Evolutionary conservation across 805 yeast species (phyloP), one percentile per base, ranked within the genome.

Genomic region (Pichia nanzhaoensis): DNA sequence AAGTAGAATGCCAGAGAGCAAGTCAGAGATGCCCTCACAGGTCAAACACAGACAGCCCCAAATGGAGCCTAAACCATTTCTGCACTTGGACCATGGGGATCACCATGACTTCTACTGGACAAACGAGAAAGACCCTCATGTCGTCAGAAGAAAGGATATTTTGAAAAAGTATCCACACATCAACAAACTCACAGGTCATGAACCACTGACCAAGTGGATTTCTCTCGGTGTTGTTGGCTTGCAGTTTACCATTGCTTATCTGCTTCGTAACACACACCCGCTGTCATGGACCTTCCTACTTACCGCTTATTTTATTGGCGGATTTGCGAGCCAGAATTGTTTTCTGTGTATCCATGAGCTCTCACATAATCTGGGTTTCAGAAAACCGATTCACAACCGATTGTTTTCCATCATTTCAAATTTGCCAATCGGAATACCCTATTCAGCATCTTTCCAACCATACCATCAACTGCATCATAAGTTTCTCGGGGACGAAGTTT

Each of bases 391-490:
- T 1, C 76, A 80, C 61, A 89, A 89, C 65, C 81, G 85, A 60
- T 58, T 88, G 20, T 88, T 82, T 57, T 76, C 93, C 36, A 82
- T 88, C 9, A 68, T 85, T 52, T 75, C 88, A 32, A 89, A 89
- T 60, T 66, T 86, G 33, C 96, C 96, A 1, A 85, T 89, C 42
- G 96, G 96, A 1, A 72, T 89, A 20, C 97, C 96, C 0, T 89
- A 87, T 64, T 77, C 88, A 33, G 96, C 96, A 0, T 82, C 86
- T 50, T 75, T 89, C 69, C 83, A 85, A 49, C 96, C 96, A 7
- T 89, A 89, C 62, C 97, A 89, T 59, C 87, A 87, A 61, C 68
- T 89, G 32, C 97, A 89, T 59, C 97, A 89, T 66, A 89, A 89
- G 63, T 88, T 84, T 57, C 66, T 85, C 57, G 97, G 97, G 17